phyloP scores from a whole-genome alignment of 129 eudicot species.

The Artemisia argyi region DNA sequence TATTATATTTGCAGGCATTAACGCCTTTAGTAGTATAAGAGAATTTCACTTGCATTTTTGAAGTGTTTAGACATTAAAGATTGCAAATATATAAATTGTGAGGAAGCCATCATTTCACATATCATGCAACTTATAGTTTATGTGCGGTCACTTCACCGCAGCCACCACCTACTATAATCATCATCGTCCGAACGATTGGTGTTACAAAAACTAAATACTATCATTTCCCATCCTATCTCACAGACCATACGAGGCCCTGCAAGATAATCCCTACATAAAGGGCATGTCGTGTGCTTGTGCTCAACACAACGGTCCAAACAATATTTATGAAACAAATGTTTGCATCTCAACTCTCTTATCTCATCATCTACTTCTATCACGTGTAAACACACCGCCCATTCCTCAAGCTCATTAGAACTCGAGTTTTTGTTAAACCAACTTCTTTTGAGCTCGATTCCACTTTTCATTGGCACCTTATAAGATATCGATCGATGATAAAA shows the following conservation, averaged over 20 bases:
- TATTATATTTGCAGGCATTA: too few relatives aligned
- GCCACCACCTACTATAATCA: conserved; percentile 6
- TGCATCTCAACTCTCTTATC: conserved; percentile 34
- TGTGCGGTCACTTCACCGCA: background rate
- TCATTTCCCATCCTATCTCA: background rate
- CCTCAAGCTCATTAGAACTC: conserved; percentile 17
- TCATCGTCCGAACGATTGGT: background rate
- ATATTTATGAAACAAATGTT: conserved; percentile 32
- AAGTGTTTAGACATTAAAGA: too few relatives aligned
- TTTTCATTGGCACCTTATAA: too few relatives aligned
- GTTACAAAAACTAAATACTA: background rate
- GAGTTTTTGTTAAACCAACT: too few relatives aligned
- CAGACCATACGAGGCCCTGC: conserved; percentile 7
- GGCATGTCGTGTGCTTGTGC: conserved; percentile 7
- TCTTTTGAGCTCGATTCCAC: too few relatives aligned
- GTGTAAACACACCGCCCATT: conserved; percentile 29
- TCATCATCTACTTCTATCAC: conserved; percentile 27
- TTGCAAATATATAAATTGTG: too few relatives aligned
- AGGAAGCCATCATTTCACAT: background rate
- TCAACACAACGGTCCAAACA: conserved; percentile 45
- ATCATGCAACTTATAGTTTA: background rate
- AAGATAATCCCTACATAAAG: conserved; percentile 9
- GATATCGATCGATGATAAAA: too few relatives aligned
- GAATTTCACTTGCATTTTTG: too few relatives aligned
- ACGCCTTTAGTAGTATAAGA: too few relatives aligned